A percentile compares a stretch with the other conserved stretches of the same genome.
Conservation (phyloP, 1,284 basidiomycete genomes). For the Ceratobasidium sp. region DNA sequence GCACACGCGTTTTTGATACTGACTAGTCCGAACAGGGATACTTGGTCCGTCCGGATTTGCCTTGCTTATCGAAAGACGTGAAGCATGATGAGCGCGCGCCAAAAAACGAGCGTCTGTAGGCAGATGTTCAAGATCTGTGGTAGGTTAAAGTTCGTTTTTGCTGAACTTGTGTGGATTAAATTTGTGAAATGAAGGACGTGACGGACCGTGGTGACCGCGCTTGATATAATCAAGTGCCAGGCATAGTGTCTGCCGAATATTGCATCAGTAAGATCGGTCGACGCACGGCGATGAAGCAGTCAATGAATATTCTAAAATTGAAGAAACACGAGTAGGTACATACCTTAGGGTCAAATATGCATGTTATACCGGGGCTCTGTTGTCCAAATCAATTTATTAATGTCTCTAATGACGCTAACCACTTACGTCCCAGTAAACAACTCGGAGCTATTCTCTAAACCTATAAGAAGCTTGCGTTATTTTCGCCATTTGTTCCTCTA, state of each 20-base stretch:
- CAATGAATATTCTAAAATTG: not conserved
- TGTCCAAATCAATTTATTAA: not conserved
- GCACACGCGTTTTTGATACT: constrained; percentile 74
- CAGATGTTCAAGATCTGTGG: constrained; percentile 68
- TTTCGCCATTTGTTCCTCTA: not conserved
- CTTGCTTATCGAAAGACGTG: constrained; percentile 72
- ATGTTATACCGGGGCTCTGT: constrained; percentile 63
- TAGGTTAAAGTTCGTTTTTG: not conserved
- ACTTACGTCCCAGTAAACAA: constrained; percentile 78
- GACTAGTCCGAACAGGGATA: constrained; percentile 77
- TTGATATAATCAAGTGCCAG: constrained; percentile 72
- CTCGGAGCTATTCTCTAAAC: constrained; percentile 79
- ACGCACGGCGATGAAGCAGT: constrained; percentile 60
- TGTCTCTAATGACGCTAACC: not conserved
- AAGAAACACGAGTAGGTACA: constrained; percentile 48
- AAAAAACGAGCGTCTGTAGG: constrained; percentile 63
- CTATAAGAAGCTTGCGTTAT: constrained; percentile 52
- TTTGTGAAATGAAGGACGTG: not conserved
- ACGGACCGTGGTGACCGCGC: constrained; percentile 66
- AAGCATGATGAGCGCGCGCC: constrained; percentile 70
- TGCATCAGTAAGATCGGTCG: constrained; percentile 69
- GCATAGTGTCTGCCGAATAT: constrained; percentile 66
- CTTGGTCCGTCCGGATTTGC: constrained; percentile 72
- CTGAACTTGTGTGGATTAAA: not conserved
- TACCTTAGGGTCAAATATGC: constrained; percentile 83